These are phyloP conservation scores for Claviceps sorghi DNA, from an alignment of 2,329 filamentous ascomycete species.

Conservation along the genomic window DNA sequence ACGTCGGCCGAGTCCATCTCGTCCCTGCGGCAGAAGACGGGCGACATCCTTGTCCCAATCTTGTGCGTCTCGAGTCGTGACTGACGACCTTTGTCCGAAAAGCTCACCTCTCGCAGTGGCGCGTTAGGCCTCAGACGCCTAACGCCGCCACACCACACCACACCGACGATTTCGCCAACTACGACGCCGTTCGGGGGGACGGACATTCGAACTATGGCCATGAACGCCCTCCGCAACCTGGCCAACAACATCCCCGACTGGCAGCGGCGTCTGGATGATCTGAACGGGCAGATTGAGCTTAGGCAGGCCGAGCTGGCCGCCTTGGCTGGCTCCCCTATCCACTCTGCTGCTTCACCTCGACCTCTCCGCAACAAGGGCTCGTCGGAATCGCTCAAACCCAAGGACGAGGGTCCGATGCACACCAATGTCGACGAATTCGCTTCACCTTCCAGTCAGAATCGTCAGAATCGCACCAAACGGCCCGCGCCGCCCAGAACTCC, in stretches of 20 bases:
- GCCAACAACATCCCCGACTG: slow-evolving; percentile 44
- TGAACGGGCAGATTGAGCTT: slow-evolving; percentile 45
- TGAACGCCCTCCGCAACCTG: slow-evolving; percentile 43
- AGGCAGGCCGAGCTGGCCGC: slow-evolving; percentile 46
- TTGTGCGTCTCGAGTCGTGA: not conserved
- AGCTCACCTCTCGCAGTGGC: slow-evolving; percentile 5
- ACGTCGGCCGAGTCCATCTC: not conserved
- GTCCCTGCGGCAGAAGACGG: not conserved
- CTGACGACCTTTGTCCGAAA: not conserved
- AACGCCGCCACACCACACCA: slow-evolving; percentile 16
- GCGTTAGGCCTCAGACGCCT: slow-evolving; percentile 20
- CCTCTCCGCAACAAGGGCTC: slow-evolving; percentile 38
- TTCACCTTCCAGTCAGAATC: not conserved
- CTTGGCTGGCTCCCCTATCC: slow-evolving; percentile 19
- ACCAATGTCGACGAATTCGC: slow-evolving; percentile 7
- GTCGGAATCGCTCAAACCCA: slow-evolving; percentile 37
- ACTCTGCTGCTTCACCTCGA: slow-evolving; percentile 16
- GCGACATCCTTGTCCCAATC: not conserved
- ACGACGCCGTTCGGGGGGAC: slow-evolving; percentile 16
- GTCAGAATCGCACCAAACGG: not conserved
- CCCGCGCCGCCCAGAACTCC: slow-evolving; percentile 4
- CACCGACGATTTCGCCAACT: slow-evolving; percentile 11
- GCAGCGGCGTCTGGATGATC: slow-evolving; percentile 42
- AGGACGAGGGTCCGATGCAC: slow-evolving; percentile 25
- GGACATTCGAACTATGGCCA: slow-evolving; percentile 25